These are phyloP conservation scores for Fraxinus platypoda DNA, from an alignment of 305 asterid genomes.

Conservation along the genomic window DNA sequence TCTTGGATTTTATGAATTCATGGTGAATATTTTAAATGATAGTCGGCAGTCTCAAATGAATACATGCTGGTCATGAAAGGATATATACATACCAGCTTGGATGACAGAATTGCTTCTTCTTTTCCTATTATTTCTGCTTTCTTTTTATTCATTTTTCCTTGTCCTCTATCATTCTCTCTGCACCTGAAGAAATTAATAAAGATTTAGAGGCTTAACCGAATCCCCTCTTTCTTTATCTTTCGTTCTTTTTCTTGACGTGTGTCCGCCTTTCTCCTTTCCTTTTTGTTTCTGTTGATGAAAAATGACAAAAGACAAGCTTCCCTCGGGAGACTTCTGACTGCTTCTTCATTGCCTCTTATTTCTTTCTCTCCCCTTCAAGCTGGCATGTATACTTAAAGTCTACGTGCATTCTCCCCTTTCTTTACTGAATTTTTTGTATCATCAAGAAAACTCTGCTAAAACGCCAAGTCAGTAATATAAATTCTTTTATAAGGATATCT, in stretches of 20 bases:
- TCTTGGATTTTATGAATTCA: not conserved
- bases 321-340: not conserved
- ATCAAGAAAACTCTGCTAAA: constrained; percentile 7
- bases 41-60: not conserved
- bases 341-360: not conserved
- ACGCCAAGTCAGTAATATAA: constrained; percentile 7
- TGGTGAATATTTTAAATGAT: constrained; percentile 10
- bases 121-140: not conserved
- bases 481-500: not conserved
- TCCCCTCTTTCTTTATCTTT: not conserved
- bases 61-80: not conserved
- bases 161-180: not conserved
- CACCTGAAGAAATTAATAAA: not conserved
- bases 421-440: constrained; percentile 2
- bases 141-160: not conserved
- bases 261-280: not conserved
- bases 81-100: not conserved
- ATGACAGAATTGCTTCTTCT: not conserved
- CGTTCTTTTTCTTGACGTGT: not conserved
- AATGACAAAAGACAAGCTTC: not conserved
- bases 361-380: not conserved
- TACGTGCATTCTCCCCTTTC: constrained; percentile 1
- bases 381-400: not conserved
- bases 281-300: not conserved
- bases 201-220: not conserved